Evolutionary conservation across 768 basidiomycete genomes (phyloP), one percentile per base, ranked within the genome.

Genomic region (Tremella yokohamensis): DNA sequence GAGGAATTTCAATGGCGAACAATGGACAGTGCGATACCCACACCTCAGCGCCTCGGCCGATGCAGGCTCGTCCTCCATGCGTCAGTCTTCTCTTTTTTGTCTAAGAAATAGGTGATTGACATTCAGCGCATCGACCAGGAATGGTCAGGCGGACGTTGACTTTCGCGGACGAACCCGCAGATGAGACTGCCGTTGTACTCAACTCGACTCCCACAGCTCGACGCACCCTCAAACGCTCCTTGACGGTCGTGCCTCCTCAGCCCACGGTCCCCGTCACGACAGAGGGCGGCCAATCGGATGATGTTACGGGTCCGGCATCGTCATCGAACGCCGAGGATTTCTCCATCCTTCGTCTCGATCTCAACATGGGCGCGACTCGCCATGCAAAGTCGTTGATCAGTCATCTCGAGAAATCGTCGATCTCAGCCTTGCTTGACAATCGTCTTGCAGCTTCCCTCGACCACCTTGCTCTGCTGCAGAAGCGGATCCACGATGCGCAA

Each of bases 21-120:
- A 87, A 63, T 96, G 90, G 92, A 83, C 88, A 22, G 84, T 97
- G 15, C 81, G 89, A 57, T 98, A 98, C 76, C 93, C 93, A 53
- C 83, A 83, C 70, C 79, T 92, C 55, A 68, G 76, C 48, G 48
- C 66, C 3, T 24, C 47, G 6, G 64, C 66, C 26, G 55, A 39
- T 15, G 48, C 26, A 19, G 40, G 15, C 40, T 47, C 53, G 52
- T 48, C 58, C 42, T 57, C 58, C 22, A 39, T 57, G 53, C 16
- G 60, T 60, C 29, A 34, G 29, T 34, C 4, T 34, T 34, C 29
- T 4, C 29, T 6, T 34, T 34, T 34, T 11, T 4, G 4, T 34
- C 11, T 34, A 11, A 34, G 29, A 6, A 11, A 34, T 11, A 6
- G 29, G 29, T 34, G 29, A 11, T 11, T 34, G 29, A 34, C 16